Evolutionary conservation across 768 basidiomycete species (phyloP).

Genomic region (Tubosaeta brunneosetosa): DNA sequence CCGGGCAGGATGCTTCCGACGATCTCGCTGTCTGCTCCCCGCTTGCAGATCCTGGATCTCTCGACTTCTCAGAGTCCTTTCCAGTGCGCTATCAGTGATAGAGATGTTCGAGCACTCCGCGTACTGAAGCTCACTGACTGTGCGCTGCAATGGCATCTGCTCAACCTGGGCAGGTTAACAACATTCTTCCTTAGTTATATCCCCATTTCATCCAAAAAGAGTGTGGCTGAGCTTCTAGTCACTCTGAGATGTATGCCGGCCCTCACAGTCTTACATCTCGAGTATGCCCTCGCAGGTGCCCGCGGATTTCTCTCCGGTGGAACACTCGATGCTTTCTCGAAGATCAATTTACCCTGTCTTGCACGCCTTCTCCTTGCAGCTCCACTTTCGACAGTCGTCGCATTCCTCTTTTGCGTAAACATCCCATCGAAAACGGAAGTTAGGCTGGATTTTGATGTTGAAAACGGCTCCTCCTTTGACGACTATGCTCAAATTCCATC

Average conservation of each 20-base stretch:
- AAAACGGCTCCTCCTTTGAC: neutral
- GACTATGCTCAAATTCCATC: neutral
- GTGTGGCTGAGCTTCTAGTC: slow-evolving; percentile 23
- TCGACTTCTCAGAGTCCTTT: no score
- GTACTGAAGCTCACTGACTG: no score
- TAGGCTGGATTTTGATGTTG: neutral
- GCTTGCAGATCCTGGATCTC: no score
- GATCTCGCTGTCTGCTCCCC: no score
- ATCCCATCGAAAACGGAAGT: neutral
- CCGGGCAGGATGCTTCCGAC: no score
- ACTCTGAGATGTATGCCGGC: slow-evolving; percentile 31
- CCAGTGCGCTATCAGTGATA: no score
- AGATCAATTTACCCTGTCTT: neutral
- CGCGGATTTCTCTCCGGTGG: neutral
- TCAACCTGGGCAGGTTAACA: neutral
- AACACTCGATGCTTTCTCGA: neutral
- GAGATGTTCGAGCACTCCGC: no score
- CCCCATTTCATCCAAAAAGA: neutral
- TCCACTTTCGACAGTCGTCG: slow-evolving; percentile 4
- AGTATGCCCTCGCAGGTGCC: slow-evolving; percentile 23
- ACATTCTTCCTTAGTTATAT: slow-evolving; percentile 18
- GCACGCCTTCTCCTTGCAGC: slow-evolving; percentile 1
- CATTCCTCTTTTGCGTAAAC: slow-evolving; percentile 2
- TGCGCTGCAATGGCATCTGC: no score
- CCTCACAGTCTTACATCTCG: slow-evolving; percentile 31